Conservation (phyloP, 2,329 filamentous ascomycete species). For the Fusarium verrucosum region DNA sequence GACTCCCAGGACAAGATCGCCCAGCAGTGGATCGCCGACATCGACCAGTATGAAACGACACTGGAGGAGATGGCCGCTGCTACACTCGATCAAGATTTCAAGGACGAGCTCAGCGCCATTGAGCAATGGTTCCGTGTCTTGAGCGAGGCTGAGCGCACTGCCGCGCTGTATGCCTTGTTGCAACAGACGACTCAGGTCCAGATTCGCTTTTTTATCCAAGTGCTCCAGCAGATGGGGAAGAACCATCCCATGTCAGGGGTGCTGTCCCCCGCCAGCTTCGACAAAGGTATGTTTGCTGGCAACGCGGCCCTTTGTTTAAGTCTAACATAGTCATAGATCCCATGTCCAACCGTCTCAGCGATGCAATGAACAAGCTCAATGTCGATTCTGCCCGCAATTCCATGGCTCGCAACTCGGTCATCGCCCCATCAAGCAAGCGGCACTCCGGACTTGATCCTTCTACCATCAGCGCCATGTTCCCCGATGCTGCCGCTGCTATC, state of each 20-base stretch:
- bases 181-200: slow-evolving; percentile 99
- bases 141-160: slow-evolving; percentile 95
- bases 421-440: slow-evolving; percentile 82
- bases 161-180: slow-evolving; percentile 91
- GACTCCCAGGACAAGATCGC: slow-evolving; percentile 93
- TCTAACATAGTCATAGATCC: slow-evolving; percentile 69
- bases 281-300: slow-evolving; percentile 75
- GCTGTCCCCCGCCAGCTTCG: slow-evolving; percentile 92
- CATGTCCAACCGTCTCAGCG: slow-evolving; percentile 94
- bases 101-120: slow-evolving; percentile 97
- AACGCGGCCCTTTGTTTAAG: not conserved
- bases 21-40: slow-evolving; percentile 98
- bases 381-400: slow-evolving; percentile 90
- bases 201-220: slow-evolving; percentile 98
- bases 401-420: slow-evolving; percentile 80
- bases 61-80: slow-evolving; percentile 98
- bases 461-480: slow-evolving; percentile 99
- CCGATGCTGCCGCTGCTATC: slow-evolving; percentile 97
- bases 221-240: slow-evolving; percentile 98
- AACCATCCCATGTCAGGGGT: slow-evolving; percentile 97
- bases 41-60: slow-evolving; percentile 98
- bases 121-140: slow-evolving; percentile 99
- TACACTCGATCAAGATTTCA: slow-evolving; percentile 99
- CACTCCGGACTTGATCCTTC: slow-evolving; percentile 93
- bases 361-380: slow-evolving; percentile 95